These are phyloP conservation scores for Cyberlindnera nakhonratchasimensis DNA, from an alignment of 805 yeast genomes.

Conservation along the genomic window DNA sequence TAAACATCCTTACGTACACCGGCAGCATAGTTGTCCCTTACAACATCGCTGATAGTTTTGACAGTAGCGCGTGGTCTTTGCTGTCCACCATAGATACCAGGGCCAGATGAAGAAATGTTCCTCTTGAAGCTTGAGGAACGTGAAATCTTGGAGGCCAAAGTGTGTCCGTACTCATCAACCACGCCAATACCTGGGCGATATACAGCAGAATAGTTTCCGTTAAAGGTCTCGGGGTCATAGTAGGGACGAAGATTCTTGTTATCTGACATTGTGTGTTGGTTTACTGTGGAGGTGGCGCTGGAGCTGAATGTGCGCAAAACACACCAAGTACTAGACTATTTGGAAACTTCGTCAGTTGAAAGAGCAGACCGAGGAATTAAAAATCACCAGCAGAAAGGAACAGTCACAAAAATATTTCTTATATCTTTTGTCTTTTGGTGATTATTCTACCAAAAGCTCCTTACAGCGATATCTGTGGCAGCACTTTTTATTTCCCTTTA, in stretches of 20 bases:
- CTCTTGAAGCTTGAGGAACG: conserved; percentile 22
- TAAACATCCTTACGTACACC: conserved; percentile 28
- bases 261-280: conserved; percentile 7
- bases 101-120: conserved; percentile 8
- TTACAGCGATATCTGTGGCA: too few relatives aligned
- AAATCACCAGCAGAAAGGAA: too few relatives aligned
- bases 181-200: conserved; percentile 62
- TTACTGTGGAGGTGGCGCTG: background rate
- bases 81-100: conserved; percentile 11
- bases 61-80: conserved; percentile 9
- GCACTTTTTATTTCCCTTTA: too few relatives aligned
- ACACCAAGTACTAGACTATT: too few relatives aligned
- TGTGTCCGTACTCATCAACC: conserved; percentile 41
- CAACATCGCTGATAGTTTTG: conserved; percentile 21
- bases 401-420: too few relatives aligned
- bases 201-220: conserved; percentile 59
- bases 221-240: conserved; percentile 63
- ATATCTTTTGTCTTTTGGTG: too few relatives aligned
- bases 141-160: conserved; percentile 39
- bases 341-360: too few relatives aligned
- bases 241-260: conserved; percentile 51
- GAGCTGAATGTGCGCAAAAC: too few relatives aligned
- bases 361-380: too few relatives aligned
- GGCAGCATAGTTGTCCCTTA: conserved; percentile 23
- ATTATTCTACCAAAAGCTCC: too few relatives aligned